phyloP scores from a whole-genome alignment of 192 early-diverging fungal species.

The Linnemannia hyalina region DNA sequence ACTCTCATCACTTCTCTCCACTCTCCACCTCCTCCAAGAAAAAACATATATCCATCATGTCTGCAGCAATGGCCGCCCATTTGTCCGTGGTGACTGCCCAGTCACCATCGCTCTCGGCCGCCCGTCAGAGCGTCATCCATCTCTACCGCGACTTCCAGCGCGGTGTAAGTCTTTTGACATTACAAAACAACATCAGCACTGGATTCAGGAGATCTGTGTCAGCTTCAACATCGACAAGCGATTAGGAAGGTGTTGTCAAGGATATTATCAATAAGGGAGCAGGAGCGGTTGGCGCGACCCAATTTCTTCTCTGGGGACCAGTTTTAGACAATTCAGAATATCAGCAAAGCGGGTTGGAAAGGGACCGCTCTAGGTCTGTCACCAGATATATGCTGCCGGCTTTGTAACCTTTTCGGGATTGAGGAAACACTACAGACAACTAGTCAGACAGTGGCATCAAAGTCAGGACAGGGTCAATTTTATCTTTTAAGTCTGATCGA shows the following conservation, averaged over 20 bases:
- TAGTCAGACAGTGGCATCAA: background rate
- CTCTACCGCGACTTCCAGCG: slow-evolving; percentile 83
- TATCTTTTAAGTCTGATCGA: background rate
- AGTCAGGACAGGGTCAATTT: background rate
- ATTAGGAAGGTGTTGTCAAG: background rate
- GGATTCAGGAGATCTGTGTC: slow-evolving; percentile 3
- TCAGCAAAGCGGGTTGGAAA: no score
- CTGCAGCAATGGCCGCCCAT: slow-evolving; percentile 59
- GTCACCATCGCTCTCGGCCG: slow-evolving; percentile 73
- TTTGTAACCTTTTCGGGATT: background rate
- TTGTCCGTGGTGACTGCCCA: slow-evolving; percentile 65
- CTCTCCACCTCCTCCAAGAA: background rate
- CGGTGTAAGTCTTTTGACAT: slow-evolving; percentile 59
- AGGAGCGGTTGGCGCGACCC: background rate
- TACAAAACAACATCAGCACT: background rate
- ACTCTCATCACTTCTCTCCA: slow-evolving; percentile 9
- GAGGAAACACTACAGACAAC: background rate
- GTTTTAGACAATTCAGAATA: no score
- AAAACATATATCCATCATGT: slow-evolving; percentile 42
- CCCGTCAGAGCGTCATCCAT: slow-evolving; percentile 70
- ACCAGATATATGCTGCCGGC: no score
- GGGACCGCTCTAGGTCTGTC: no score
- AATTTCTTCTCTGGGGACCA: no score
- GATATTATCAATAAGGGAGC: background rate
- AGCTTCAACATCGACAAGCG: background rate